phyloP scores from a whole-genome alignment of 768 basidiomycete genomes.

The Cyclocybe aegerita region DNA sequence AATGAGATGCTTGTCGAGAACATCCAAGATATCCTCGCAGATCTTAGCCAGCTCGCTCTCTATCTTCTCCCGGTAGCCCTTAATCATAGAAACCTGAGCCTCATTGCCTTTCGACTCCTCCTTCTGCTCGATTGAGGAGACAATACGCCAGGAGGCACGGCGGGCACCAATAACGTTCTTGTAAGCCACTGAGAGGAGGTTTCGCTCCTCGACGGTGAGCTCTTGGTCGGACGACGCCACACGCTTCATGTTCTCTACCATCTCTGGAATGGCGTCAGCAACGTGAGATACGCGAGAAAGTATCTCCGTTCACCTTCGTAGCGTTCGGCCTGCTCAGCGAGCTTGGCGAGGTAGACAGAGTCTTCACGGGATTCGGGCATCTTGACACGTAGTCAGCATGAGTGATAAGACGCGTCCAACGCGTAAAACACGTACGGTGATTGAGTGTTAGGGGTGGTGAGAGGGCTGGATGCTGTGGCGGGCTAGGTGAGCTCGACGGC shows the following conservation, averaged over 20 bases:
- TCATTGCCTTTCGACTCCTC: conserved; percentile 99
- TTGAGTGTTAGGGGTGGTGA: conserved; percentile 21
- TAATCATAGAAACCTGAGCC: conserved; percentile 95
- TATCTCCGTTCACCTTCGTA: conserved; percentile 75
- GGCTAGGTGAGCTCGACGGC: conserved; percentile 31
- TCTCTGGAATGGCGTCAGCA: conserved; percentile 52
- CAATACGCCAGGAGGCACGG: conserved; percentile 96
- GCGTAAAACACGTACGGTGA: conserved; percentile 45
- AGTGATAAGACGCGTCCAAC: conserved; percentile 29
- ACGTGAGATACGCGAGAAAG: conserved; percentile 7
- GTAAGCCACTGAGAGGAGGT: conserved; percentile 96
- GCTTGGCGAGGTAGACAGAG: conserved; percentile 99
- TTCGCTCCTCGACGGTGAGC: conserved; percentile 97
- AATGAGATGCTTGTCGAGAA: conserved; percentile 97
- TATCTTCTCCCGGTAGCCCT: conserved; percentile 97
- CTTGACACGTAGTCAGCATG: conserved; percentile 41
- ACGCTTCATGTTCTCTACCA: conserved; percentile 99
- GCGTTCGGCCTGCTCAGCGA: conserved; percentile 99
- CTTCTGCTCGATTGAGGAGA: conserved; percentile 98
- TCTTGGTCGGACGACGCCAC: conserved; percentile 98
- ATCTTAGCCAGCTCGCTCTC: conserved; percentile 96
- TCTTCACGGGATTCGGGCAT: conserved; percentile 91
- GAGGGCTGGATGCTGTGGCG: conserved; percentile 7
- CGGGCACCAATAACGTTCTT: conserved; percentile 99
- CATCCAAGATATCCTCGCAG: conserved; percentile 97